Base-by-base conservation (phyloP, 768 basidiomycete species). In the Suillus brevipes region DNA sequence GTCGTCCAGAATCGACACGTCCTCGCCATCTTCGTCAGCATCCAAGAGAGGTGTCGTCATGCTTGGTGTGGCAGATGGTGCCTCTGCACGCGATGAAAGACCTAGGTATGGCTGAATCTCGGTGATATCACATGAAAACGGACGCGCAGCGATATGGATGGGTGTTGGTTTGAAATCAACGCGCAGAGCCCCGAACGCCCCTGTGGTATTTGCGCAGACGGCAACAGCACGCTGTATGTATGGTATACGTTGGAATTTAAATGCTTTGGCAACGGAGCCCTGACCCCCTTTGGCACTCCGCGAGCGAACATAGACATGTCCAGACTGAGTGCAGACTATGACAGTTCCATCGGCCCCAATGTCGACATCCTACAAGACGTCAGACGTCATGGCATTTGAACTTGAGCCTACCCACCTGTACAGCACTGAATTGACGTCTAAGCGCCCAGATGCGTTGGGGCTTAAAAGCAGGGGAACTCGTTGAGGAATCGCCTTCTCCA, bases 381-480 rank as follows among this genome's bases (percentile, higher is more conserved):
- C n/a, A 70, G 38, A 42, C 45, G 56, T 25, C 23, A 18, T 9
- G 18, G 14, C 23, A 3, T 13, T 55, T 68, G 31, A 65, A 47
- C 62, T 40, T 37, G 43, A 63, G 14, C 62, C 25, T 49, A 77
- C 83, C 63, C 69, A 89, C 91, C 73, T 83, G 87, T 40, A 94
- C 94, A 16, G 91, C 89, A 65, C 91, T 94, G 71, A 92, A 93
- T 67, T 92, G 88, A 75, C 91, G 94, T 66, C 92, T 81, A 60
- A 97, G 78, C 0, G 93, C 91, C 97, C 96, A 98, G 8, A 94
- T 88, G 31, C 94, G 87, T 74, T 96, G 94, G 0, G 97, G 95
- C 69, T 90, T 91, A 64, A 91, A 84, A 31, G 70, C 38, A 4
- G 43, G 60, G 23, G 64, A 70, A 28, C 53, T 59, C 4, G 52